phyloP scores from a whole-genome alignment of 2,329 filamentous ascomycete genomes.

The Mycosphaerelloides madeirae region DNA sequence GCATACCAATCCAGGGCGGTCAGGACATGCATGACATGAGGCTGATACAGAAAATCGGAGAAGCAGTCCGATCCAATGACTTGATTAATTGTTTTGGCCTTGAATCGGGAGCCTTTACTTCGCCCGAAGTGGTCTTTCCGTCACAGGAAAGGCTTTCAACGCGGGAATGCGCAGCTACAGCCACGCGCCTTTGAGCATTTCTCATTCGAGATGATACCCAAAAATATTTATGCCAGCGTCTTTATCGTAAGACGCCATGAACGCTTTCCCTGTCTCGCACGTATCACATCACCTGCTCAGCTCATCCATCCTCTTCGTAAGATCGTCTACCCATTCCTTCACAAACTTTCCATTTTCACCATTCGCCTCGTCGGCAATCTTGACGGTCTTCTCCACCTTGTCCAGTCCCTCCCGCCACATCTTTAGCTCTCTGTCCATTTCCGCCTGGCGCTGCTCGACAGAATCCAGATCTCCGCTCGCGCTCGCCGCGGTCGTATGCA shows the following conservation, averaged over 20 bases:
- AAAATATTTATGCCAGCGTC: no score
- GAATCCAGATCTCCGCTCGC: slow-evolving; percentile 72
- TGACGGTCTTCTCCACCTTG: slow-evolving; percentile 71
- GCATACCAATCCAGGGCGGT: no score
- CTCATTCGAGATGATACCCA: no score
- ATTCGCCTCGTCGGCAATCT: slow-evolving; percentile 64
- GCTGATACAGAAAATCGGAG: no score
- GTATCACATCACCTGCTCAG: slow-evolving; percentile 20
- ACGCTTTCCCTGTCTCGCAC: no score
- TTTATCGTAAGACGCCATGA: no score
- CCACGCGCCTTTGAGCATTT: no score
- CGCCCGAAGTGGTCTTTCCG: no score
- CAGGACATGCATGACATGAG: no score
- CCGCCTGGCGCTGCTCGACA: slow-evolving; percentile 72
- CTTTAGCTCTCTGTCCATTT: slow-evolving; percentile 77
- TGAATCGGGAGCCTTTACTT: no score
- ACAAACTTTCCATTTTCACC: slow-evolving; percentile 78
- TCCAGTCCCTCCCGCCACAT: slow-evolving; percentile 79
- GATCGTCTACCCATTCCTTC: slow-evolving; percentile 79
- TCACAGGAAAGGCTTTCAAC: no score
- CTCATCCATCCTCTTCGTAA: slow-evolving; percentile 70
- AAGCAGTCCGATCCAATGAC: not conserved
- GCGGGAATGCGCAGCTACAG: not conserved
- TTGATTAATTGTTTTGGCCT: no score
- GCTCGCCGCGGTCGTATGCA: slow-evolving; percentile 81